A percentile compares a stretch with the other conserved stretches of the same genome.
These are phyloP conservation scores for Ophiocordyceps sinensis DNA, from an alignment of 2,329 filamentous ascomycete species.

Conservation along the genomic window DNA sequence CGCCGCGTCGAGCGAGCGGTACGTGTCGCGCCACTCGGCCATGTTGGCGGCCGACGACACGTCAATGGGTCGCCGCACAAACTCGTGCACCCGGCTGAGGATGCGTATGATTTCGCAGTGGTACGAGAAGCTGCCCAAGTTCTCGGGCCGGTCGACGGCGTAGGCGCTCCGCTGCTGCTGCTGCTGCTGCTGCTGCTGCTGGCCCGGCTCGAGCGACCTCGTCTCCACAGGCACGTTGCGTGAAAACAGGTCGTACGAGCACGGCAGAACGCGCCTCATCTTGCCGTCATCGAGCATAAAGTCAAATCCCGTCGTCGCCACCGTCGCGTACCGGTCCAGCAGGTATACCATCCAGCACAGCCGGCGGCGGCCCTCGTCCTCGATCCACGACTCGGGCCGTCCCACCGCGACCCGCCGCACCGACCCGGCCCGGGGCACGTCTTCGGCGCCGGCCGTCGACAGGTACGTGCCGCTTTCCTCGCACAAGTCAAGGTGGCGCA, in stretches of 20 bases:
- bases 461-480: conserved; percentile 24
- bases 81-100: conserved; percentile 26
- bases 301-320: conserved; percentile 24
- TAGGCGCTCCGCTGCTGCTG: conserved; percentile 5
- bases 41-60: conserved; percentile 22
- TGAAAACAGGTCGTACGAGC: conserved; percentile 29
- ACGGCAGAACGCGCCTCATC: conserved; percentile 25
- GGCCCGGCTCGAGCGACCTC: conserved; percentile 13
- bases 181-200: conserved; percentile 6
- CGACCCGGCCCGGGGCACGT: conserved; percentile 18
- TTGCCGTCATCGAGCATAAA: conserved; percentile 25
- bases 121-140: conserved; percentile 29
- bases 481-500: conserved; percentile 23
- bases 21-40: conserved; percentile 25
- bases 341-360: conserved; percentile 31
- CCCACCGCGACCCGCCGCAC: conserved; percentile 18
- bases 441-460: conserved; percentile 13
- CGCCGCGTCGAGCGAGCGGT: conserved; percentile 22
- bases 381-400: conserved; percentile 27
- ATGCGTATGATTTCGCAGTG: conserved; percentile 30
- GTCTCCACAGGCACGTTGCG: conserved; percentile 28
- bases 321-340: conserved; percentile 27
- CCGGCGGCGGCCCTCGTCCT: conserved; percentile 26
- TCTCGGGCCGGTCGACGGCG: conserved; percentile 23
- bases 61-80: conserved; percentile 25